phyloP scores from a whole-genome alignment of 2,329 filamentous ascomycete species.

The Coleophoma crateriformis region DNA sequence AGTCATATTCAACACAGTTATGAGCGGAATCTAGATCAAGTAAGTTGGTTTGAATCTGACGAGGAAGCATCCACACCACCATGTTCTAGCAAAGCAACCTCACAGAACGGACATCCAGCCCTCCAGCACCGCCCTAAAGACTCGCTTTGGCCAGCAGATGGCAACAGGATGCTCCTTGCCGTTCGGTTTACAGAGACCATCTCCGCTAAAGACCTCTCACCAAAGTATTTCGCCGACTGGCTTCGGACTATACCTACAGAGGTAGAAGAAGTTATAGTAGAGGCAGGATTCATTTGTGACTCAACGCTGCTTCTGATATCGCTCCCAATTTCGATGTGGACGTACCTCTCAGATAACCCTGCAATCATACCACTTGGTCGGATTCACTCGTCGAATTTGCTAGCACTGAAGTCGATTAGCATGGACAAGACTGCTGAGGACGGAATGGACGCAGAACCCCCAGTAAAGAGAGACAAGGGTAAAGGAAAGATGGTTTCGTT shows the following conservation, averaged over 20 bases:
- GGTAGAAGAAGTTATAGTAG: not conserved
- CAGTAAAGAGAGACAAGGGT: too few species aligned
- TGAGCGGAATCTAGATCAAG: not conserved
- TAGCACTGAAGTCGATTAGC: not conserved
- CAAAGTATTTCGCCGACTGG: slow-evolving; percentile 8
- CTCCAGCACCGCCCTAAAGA: not conserved
- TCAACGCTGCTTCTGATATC: slow-evolving; percentile 1
- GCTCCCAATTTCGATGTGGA: not conserved
- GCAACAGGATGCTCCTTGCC: slow-evolving; percentile 6
- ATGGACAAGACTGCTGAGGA: too few species aligned
- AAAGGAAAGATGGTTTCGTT: too few species aligned
- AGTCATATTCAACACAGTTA: not conserved
- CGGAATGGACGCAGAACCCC: too few species aligned
- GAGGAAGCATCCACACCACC: not conserved
- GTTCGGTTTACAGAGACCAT: slow-evolving; percentile 5
- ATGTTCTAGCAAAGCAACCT: not conserved
- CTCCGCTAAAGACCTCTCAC: slow-evolving; percentile 3
- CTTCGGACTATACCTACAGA: slow-evolving; percentile 5
- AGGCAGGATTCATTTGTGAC: slow-evolving; percentile 4
- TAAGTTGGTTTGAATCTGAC: not conserved
- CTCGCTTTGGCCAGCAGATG: slow-evolving; percentile 2
- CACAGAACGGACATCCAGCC: not conserved
- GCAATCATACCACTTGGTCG: slow-evolving; percentile 1
- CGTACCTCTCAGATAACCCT: not conserved
- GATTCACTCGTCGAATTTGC: not conserved